These are phyloP conservation scores for Ogataea ganodermae DNA, from an alignment of 805 yeast genomes.

Conservation along the genomic window DNA sequence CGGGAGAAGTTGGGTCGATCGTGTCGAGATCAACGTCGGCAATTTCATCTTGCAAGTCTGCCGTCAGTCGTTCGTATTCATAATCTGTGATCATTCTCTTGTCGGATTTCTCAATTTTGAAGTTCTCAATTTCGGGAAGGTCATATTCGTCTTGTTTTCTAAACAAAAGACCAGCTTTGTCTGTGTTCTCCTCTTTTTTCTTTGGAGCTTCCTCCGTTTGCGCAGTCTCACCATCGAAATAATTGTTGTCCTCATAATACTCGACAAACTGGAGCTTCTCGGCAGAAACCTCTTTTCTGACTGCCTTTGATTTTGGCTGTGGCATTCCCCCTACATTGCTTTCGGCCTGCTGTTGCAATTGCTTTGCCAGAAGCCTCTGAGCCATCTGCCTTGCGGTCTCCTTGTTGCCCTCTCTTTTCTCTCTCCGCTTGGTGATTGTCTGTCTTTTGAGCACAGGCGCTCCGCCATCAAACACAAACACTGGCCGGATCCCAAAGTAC, in stretches of 20 bases:
- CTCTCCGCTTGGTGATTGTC: conserved; percentile 73
- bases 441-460: conserved; percentile 81
- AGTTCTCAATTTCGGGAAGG: conserved; percentile 63
- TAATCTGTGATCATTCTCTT: conserved; percentile 72
- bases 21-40: conserved; percentile 69
- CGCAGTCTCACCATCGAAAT: conserved; percentile 20
- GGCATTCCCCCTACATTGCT: too few species aligned
- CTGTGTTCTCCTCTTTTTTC: conserved; percentile 10
- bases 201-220: conserved; percentile 4
- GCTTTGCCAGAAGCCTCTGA: conserved; percentile 73
- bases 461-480: conserved; percentile 95
- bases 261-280: conserved; percentile 35
- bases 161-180: conserved; percentile 37
- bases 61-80: conserved; percentile 64
- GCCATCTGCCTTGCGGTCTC: conserved; percentile 77
- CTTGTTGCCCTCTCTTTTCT: conserved; percentile 70
- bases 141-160: conserved; percentile 79
- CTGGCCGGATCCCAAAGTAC: conserved; percentile 83
- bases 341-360: conserved; percentile 63
- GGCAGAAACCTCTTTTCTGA: conserved; percentile 18
- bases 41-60: conserved; percentile 57
- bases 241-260: conserved; percentile 40
- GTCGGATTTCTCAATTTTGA: conserved; percentile 58
- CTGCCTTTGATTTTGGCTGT: conserved; percentile 8
- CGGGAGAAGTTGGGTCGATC: conserved; percentile 81